phyloP scores from a whole-genome alignment of 1,284 basidiomycete species.

The Irpex rosettiformis region DNA sequence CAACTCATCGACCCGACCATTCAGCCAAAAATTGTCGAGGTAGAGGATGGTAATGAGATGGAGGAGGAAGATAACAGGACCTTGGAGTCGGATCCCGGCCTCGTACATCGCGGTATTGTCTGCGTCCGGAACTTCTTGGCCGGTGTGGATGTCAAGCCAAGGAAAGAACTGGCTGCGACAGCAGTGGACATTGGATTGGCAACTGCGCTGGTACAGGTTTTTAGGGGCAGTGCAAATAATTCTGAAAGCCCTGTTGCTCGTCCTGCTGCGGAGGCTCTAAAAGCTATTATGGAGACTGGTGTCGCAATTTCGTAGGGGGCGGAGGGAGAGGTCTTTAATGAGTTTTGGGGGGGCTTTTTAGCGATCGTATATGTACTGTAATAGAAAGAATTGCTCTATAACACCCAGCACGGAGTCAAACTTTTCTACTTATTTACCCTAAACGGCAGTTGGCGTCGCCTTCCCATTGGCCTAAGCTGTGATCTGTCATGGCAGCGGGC shows the following conservation, averaged over 20 bases:
- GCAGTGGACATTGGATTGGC: constrained; percentile 48
- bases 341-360: not conserved
- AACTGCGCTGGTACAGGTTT: constrained; percentile 42
- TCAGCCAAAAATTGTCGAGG: constrained; percentile 20
- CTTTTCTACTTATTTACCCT: too few relatives aligned
- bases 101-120: constrained; percentile 74
- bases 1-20: constrained; percentile 59
- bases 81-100: constrained; percentile 45
- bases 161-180: constrained; percentile 43
- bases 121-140: constrained; percentile 65
- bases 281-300: constrained; percentile 33
- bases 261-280: constrained; percentile 44
- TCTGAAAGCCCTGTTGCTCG: constrained; percentile 33
- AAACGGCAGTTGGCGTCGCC: too few relatives aligned
- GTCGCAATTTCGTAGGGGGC: constrained; percentile 15
- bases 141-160: constrained; percentile 36
- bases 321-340: too few relatives aligned
- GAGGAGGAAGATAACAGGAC: constrained; percentile 15
- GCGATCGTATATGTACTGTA: too few relatives aligned
- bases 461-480: too few relatives aligned
- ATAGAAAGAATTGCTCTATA: too few relatives aligned
- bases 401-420: too few relatives aligned
- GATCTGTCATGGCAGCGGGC: not conserved
- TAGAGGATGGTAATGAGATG: constrained; percentile 30
- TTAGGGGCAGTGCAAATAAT: constrained; percentile 36